Percentiles rank a stretch among this genome's conserved stretches.
Evolutionary conservation across 2,329 filamentous ascomycete species (phyloP).

Genomic region (Fusarium humuli): DNA sequence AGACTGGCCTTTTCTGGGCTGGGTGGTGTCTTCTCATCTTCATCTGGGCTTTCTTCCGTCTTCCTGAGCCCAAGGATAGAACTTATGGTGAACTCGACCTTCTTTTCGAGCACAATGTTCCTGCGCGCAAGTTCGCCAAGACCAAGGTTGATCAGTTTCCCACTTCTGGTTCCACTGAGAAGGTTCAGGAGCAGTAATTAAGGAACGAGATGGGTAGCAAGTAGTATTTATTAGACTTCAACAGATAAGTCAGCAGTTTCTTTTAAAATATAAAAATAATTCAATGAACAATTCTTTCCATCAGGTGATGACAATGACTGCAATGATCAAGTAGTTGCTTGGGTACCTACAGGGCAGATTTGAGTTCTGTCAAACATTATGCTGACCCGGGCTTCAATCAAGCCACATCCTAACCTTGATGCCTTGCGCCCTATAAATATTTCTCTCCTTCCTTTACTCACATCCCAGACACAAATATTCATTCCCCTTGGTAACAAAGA

Average conservation of each 20-base stretch:
- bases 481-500: not conserved
- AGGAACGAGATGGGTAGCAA: not conserved
- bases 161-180: conserved; percentile 3
- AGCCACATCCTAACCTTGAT: rapidly evolving
- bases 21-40: conserved; percentile 57
- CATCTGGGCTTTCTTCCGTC: conserved; percentile 63
- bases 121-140: conserved; percentile 56
- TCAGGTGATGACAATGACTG: not conserved
- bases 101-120: conserved; percentile 61
- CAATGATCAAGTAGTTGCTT: no score
- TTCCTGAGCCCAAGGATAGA: conserved; percentile 65
- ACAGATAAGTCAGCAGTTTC: not conserved
- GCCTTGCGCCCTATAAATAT: not conserved
- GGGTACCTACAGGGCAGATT: not conserved
- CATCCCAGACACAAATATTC: not conserved
- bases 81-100: conserved; percentile 67
- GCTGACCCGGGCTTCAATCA: not conserved
- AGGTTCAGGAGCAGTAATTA: conserved; percentile 9
- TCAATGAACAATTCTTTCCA: not conserved
- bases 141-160: conserved; percentile 46
- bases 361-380: not conserved
- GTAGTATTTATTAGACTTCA: not conserved
- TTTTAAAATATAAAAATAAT: not conserved
- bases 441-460: not conserved
- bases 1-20: conserved; percentile 59